A percentile compares a stretch with the other conserved stretches of the same genome.
Conservation (phyloP, 2,329 filamentous ascomycete species). For the Seiridium unicorne region DNA sequence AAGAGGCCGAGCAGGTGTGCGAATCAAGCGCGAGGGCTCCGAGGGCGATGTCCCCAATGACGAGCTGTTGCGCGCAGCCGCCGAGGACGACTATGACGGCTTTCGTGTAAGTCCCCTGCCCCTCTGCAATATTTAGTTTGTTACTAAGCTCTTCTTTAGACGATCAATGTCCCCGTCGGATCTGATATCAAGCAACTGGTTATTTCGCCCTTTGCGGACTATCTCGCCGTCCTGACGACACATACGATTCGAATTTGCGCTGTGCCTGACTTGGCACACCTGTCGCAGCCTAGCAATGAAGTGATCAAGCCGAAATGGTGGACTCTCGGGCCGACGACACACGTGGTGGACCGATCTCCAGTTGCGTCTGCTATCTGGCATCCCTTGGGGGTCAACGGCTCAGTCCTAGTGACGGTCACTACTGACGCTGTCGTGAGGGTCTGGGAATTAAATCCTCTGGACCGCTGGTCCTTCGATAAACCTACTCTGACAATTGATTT, state of each 20-base stretch:
- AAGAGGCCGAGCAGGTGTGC: constrained; percentile 29
- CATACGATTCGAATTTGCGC: constrained; percentile 86
- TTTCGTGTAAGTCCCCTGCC: constrained; percentile 42
- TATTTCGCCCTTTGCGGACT: constrained; percentile 78
- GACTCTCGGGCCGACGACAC: constrained; percentile 87
- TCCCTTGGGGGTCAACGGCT: constrained; percentile 78
- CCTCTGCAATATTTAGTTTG: constrained; percentile 14
- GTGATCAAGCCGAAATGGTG: constrained; percentile 81
- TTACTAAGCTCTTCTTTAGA: constrained; percentile 39
- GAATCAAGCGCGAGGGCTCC: constrained; percentile 50
- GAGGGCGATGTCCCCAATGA: constrained; percentile 27
- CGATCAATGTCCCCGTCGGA: constrained; percentile 74
- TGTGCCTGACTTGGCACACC: constrained; percentile 77
- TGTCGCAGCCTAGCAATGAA: constrained; percentile 65
- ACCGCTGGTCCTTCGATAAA: constrained; percentile 83
- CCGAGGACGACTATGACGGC: constrained; percentile 28
- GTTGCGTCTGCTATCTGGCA: constrained; percentile 88
- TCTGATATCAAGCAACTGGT: constrained; percentile 82
- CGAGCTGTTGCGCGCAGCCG: constrained; percentile 26
- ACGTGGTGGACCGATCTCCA: constrained; percentile 81
- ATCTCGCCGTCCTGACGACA: constrained; percentile 80
- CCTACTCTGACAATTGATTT: constrained; percentile 83
- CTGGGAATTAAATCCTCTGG: constrained; percentile 84
- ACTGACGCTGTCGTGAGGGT: constrained; percentile 83
- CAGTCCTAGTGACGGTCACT: constrained; percentile 84